Evolutionary conservation across 768 basidiomycete genomes (phyloP).

Genomic region (Rhodotorula taiwanensis): DNA sequence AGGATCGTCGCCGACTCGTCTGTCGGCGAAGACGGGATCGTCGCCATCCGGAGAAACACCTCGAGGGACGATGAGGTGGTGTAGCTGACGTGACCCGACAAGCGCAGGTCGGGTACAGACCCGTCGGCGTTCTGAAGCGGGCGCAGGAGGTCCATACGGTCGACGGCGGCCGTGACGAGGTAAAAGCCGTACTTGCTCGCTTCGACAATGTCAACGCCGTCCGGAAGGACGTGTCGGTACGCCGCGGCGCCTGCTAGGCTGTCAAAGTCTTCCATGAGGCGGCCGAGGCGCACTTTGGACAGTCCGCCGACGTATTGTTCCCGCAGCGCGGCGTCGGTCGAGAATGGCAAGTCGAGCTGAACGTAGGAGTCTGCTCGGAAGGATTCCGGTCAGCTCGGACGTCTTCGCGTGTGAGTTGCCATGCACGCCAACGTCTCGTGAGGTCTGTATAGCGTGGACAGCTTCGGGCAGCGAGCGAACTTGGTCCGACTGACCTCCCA

Average conservation of each 20-base stretch:
- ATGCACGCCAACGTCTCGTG: no score
- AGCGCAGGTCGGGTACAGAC: constrained; percentile 34
- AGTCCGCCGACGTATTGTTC: constrained; percentile 35
- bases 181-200: constrained; percentile 34
- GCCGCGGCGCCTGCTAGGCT: constrained; percentile 23
- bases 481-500: no score
- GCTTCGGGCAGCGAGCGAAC: no score
- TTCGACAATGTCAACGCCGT: constrained; percentile 14
- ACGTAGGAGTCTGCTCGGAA: constrained; percentile 35
- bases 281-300: constrained; percentile 31
- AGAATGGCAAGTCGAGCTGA: constrained; percentile 30
- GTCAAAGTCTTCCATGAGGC: constrained; percentile 37
- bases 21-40: constrained; percentile 8
- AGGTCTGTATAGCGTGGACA: no score
- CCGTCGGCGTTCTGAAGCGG: constrained; percentile 30
- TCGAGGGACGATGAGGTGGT: constrained; percentile 36
- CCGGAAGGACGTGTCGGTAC: constrained; percentile 36
- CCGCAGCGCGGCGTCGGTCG: constrained; percentile 8
- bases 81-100: constrained; percentile 37
- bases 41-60: constrained; percentile 36
- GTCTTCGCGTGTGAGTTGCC: no score
- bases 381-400: no score
- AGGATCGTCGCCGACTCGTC: constrained; percentile 33
- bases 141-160: constrained; percentile 38
- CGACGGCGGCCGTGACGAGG: constrained; percentile 40